A percentile compares a stretch with the other conserved stretches of the same genome.
Conservation (phyloP, 2,329 filamentous ascomycete species). For the Eutypa lata region DNA sequence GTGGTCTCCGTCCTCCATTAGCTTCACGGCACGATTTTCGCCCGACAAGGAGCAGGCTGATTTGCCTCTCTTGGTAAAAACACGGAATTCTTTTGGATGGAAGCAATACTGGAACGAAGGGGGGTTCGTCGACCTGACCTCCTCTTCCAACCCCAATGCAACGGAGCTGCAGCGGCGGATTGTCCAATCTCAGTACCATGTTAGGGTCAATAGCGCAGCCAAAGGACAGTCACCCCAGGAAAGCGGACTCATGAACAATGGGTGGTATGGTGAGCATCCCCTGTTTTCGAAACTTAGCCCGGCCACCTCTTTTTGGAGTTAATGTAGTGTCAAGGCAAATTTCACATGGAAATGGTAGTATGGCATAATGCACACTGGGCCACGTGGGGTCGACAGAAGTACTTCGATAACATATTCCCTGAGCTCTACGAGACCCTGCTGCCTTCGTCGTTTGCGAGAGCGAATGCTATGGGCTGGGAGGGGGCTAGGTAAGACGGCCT, state of each 20-base stretch:
- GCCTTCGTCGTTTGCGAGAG: slow-evolving; percentile 26
- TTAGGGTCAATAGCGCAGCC: slow-evolving; percentile 39
- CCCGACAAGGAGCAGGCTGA: slow-evolving; percentile 20
- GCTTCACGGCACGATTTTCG: slow-evolving; percentile 34
- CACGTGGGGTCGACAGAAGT: slow-evolving; percentile 34
- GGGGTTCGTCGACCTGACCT: slow-evolving; percentile 39
- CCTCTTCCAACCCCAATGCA: slow-evolving; percentile 32
- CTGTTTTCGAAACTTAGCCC: not conserved
- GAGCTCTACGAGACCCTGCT: slow-evolving; percentile 32
- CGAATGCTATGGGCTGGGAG: slow-evolving; percentile 29
- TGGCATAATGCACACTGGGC: slow-evolving; percentile 41
- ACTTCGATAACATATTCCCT: slow-evolving; percentile 36
- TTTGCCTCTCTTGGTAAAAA: slow-evolving; percentile 19
- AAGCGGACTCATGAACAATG: slow-evolving; percentile 43
- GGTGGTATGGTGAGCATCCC: slow-evolving; percentile 37
- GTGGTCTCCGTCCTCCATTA: slow-evolving; percentile 8
- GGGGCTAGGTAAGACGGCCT: slow-evolving; percentile 22
- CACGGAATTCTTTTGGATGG: slow-evolving; percentile 27
- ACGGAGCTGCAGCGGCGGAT: slow-evolving; percentile 42
- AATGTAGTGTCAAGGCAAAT: slow-evolving; percentile 23
- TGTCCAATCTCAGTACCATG: slow-evolving; percentile 40
- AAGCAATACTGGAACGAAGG: slow-evolving; percentile 36
- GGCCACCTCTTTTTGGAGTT: not conserved
- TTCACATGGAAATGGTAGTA: slow-evolving; percentile 42
- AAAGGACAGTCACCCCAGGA: slow-evolving; percentile 37